Percentiles rank a stretch among this genome's conserved stretches.
Conservation (phyloP, 208 protist species). For the Trypanosoma avium region DNA sequence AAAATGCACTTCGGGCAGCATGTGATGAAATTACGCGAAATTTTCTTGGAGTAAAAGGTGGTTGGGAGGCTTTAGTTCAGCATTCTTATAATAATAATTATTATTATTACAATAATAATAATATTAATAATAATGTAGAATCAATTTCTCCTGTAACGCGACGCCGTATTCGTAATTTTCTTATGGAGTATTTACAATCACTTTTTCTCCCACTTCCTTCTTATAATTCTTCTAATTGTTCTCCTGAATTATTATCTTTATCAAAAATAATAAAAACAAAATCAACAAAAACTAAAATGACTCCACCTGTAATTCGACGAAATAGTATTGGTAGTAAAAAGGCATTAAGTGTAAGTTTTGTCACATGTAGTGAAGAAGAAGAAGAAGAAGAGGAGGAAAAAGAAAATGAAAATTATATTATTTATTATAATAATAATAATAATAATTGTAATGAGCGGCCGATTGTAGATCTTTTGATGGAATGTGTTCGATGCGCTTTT, state of each 20-base stretch:
- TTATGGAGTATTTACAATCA: slow-evolving; percentile 13
- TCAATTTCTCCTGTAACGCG: background rate
- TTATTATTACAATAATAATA: background rate
- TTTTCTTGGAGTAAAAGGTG: slow-evolving; percentile 47
- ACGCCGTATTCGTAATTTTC: slow-evolving; percentile 10
- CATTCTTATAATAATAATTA: background rate
- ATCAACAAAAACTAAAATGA: background rate
- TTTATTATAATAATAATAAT: background rate
- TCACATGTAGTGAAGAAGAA: background rate
- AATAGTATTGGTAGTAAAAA: background rate
- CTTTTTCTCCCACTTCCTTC: background rate
- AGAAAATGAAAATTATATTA: background rate
- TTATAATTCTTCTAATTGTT: too few species aligned
- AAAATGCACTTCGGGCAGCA: slow-evolving; percentile 31
- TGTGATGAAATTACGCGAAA: slow-evolving; percentile 55
- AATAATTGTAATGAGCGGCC: background rate
- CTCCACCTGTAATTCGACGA: background rate
- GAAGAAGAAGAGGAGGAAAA: background rate
- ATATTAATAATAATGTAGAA: background rate
- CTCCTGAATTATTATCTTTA: background rate
- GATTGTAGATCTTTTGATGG: slow-evolving; percentile 24
- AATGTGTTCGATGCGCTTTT: slow-evolving; percentile 12
- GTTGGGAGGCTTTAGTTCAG: slow-evolving; percentile 38
- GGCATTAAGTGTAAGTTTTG: background rate
- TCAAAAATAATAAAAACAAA: background rate